These are phyloP conservation scores for Paspalum vaginatum DNA, from an alignment of 176 grass and related monocot genomes.

Conservation along the genomic window DNA sequence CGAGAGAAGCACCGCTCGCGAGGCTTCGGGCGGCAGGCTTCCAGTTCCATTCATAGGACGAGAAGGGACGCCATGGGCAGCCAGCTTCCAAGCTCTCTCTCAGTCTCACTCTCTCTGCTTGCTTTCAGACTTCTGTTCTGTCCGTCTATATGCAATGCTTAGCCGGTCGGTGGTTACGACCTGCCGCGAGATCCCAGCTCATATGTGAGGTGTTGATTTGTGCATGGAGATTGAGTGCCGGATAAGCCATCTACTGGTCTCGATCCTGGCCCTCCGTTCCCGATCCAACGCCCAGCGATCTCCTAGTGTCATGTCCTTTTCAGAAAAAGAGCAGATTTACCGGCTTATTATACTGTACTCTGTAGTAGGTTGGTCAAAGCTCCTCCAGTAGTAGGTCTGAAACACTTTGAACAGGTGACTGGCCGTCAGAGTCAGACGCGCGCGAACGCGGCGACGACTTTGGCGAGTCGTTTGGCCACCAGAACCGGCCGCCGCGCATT, in stretches of 20 bases:
- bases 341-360: too few species aligned
- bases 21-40: too few species aligned
- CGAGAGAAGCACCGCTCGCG: not conserved
- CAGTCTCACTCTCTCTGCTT: too few species aligned
- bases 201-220: not conserved
- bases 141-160: not conserved
- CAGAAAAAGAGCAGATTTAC: too few species aligned
- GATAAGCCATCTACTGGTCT: not conserved
- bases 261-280: not conserved
- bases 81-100: not conserved
- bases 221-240: not conserved
- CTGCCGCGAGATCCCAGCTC: not conserved
- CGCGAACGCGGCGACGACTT: not conserved
- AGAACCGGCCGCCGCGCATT: not conserved
- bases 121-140: not conserved
- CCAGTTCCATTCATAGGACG: not conserved
- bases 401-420: not conserved
- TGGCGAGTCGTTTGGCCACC: not conserved
- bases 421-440: not conserved
- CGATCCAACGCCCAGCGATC: not conserved
- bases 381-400: too few species aligned
- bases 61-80: not conserved
- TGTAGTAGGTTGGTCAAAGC: too few species aligned
- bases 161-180: not conserved
- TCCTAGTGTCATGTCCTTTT: too few species aligned